Percentiles rank a stretch among this genome's conserved stretches.
Evolutionary conservation across 2,329 filamentous ascomycete genomes (phyloP).

Genomic region (Fusarium goolgardi): DNA sequence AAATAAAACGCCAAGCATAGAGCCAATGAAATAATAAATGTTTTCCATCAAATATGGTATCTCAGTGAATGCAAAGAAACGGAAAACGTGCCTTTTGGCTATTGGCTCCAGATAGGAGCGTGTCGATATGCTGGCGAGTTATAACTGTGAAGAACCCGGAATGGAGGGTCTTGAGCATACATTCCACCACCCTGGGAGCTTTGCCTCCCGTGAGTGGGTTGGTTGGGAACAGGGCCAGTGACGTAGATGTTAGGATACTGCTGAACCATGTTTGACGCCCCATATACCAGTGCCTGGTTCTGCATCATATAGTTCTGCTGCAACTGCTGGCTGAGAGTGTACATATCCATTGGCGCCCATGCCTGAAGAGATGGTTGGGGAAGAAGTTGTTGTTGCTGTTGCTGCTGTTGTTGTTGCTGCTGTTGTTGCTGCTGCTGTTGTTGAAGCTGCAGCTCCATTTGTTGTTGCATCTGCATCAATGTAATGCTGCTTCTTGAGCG

Average conservation of each 20-base stretch:
- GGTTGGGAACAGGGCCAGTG: conserved; percentile 17
- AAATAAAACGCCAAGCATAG: conserved; percentile 32
- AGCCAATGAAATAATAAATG: conserved; percentile 20
- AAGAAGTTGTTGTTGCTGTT: conserved; percentile 23
- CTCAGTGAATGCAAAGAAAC: conserved; percentile 21
- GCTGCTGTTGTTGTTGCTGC: too few species aligned
- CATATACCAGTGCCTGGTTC: conserved; percentile 35
- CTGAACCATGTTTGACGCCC: conserved; percentile 35
- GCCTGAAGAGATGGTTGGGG: conserved; percentile 31
- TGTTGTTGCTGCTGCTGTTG: conserved; percentile 23
- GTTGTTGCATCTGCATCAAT: conserved; percentile 28
- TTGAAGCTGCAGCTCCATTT: conserved; percentile 21
- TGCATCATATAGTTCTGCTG: conserved; percentile 41
- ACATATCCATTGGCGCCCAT: conserved; percentile 35
- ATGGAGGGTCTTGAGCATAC: conserved; percentile 52
- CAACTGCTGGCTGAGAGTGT: conserved; percentile 37
- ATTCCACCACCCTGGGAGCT: conserved; percentile 35
- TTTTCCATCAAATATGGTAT: conserved; percentile 39
- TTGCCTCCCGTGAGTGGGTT: conserved; percentile 25
- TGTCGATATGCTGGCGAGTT: conserved; percentile 68
- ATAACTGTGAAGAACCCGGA: conserved; percentile 68
- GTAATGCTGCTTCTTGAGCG: conserved; percentile 34
- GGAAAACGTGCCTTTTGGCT: conserved; percentile 6
- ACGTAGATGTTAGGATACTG: conserved; percentile 39
- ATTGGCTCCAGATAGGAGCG: conserved; percentile 66